Conservation (phyloP, 1,284 basidiomycete species). For the Sporisorium reilianum region DNA sequence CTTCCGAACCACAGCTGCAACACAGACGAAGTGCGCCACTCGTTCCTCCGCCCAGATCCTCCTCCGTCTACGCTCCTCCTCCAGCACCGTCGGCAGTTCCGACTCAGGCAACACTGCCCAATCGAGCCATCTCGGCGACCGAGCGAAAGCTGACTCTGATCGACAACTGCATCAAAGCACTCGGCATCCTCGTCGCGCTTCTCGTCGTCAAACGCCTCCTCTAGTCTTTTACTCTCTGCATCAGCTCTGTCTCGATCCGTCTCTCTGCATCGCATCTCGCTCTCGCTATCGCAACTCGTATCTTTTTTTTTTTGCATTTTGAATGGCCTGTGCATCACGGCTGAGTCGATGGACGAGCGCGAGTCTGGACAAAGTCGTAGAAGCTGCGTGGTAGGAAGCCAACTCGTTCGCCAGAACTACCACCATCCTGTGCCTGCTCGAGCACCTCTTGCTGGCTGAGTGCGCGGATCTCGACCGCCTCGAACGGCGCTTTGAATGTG, state of each 20-base stretch:
- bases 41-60: conserved; percentile 2
- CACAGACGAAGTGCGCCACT: not conserved
- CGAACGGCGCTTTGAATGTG: conserved; percentile 51
- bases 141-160: conserved; percentile 37
- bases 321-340: not conserved
- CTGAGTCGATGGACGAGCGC: not conserved
- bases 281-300: conserved; percentile 5
- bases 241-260: not conserved
- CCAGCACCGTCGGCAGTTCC: not conserved
- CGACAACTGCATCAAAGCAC: conserved; percentile 49
- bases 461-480: conserved; percentile 27
- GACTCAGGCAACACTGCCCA: not conserved
- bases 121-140: conserved; percentile 13
- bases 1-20: conserved; percentile 2
- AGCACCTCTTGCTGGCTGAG: conserved; percentile 20
- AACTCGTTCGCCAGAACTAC: conserved; percentile 31
- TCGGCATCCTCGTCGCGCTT: conserved; percentile 39
- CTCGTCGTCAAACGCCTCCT: conserved; percentile 45
- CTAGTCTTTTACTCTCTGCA: conserved; percentile 7
- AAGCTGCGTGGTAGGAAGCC: conserved; percentile 52
- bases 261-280: conserved; percentile 7
- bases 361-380: conserved; percentile 48
- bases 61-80: conserved; percentile 5
- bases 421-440: conserved; percentile 42
- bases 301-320: not conserved